Evolutionary conservation across 257 asterid species (phyloP), one percentile per base, ranked within the genome.

Genomic region (Nicotiana sylvestris): DNA sequence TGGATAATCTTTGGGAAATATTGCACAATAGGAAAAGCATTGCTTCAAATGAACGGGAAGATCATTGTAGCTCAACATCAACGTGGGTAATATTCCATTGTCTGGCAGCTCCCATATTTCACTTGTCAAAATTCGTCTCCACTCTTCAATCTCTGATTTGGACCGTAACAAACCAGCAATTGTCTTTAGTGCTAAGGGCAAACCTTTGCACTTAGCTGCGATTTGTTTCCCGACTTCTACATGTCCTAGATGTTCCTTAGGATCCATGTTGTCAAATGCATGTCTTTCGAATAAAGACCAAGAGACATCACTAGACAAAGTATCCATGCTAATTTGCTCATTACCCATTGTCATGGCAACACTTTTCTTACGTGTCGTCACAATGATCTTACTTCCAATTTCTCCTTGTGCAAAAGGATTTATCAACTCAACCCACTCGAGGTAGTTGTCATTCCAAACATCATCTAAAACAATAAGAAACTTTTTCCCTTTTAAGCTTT

Each of bases 21-120:
- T 57, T 12, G 89, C 81, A 64, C 89, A 86, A 43, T 66, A 86
- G 7, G 84, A 74, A 81, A 86, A 86, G 17, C 87, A 84, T 5
- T 6, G 78, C 49, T 77, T 86, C 18, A 83, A 57, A 58, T 83
- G 80, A 5, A 76, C 27, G 2, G 87, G 85, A 69, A 83, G 82
- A 81, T 86, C 81, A 53, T 69, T 64, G 81, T 86, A 86, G 56
- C 87, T 86, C 61, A 84, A 77, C 56, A 13, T 35, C 39, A 86
- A 53, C n/a, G 64, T 76, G 2, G 83, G 83, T 43, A 83, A 78
- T 6, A 86, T 80, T 1, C 9, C 78, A 60, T 78, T 83, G 2
- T 32, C 55, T 6, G 37, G 15, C 1, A 82, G 37, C 11, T 55
- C 77, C 88, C 88, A 82, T 64, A 85, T 60, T 49, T 85, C 80